Percentiles rank a stretch among this genome's conserved stretches.
phyloP scores from a whole-genome alignment of 352 stramenopile genomes.

The Elongisporangium prolatum region DNA sequence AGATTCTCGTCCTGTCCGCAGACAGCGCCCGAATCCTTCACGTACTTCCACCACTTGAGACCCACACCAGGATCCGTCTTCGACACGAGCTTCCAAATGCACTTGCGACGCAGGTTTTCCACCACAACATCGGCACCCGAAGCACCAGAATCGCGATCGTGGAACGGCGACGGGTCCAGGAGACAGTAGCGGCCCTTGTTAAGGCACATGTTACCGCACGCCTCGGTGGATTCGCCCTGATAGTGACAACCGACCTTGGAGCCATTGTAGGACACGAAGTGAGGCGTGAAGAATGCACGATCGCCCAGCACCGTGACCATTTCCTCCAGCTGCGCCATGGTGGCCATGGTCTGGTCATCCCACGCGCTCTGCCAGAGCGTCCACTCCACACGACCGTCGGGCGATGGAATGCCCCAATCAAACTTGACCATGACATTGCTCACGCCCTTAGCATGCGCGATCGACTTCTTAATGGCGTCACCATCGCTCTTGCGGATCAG shows the following conservation, averaged over 20 bases:
- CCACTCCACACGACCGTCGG: conserved; percentile 95
- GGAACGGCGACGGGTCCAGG: conserved; percentile 92
- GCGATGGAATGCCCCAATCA: conserved; percentile 92
- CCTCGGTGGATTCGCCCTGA: conserved; percentile 53
- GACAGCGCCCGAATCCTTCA: conserved; percentile 86
- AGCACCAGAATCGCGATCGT: conserved; percentile 89
- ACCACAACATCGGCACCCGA: conserved; percentile 93
- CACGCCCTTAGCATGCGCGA: conserved; percentile 71
- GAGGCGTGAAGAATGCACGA: conserved; percentile 94
- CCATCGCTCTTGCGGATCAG: conserved; percentile 94
- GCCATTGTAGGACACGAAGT: conserved; percentile 96
- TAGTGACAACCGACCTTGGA: conserved; percentile 89
- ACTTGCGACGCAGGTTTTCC: conserved; percentile 92
- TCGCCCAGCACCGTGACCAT: conserved; percentile 85
- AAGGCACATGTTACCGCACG: conserved; percentile 95
- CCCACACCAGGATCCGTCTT: conserved; percentile 82
- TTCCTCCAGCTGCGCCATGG: conserved; percentile 78
- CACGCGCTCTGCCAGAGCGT: conserved; percentile 95
- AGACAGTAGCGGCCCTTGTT: conserved; percentile 97
- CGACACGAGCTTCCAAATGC: conserved; percentile 91
- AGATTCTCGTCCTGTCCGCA: conserved; percentile 82
- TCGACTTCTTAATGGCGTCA: conserved; percentile 90
- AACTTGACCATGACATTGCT: conserved; percentile 95
- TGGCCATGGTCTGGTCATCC: conserved; percentile 80
- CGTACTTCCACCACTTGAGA: conserved; percentile 93